Base-by-base conservation (phyloP, 75 land plant species). In the Chamaecyparis obtusa region DNA sequence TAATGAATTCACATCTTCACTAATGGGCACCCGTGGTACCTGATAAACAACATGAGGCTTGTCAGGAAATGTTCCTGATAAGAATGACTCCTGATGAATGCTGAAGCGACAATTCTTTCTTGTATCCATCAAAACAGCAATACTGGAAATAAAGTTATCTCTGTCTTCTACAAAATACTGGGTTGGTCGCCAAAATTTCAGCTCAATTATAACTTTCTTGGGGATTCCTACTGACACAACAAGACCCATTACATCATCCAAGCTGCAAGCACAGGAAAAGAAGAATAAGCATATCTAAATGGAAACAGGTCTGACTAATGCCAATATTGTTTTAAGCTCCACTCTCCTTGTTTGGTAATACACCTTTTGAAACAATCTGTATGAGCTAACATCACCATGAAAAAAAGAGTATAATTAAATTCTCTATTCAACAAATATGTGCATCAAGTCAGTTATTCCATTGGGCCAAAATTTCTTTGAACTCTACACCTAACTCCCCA, bases 151-250 rank as follows among this genome's bases (percentile, higher is more conserved):
- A 83, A 92, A 92, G 74, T 88, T 88, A 75, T 88, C 92, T 85
- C 86, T 87, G 8, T 90, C 90, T 41, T 92, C 92, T 82, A 92
- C 33, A 46, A 85, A 69, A 85, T 92, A 92, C 74, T 87, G 92
- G n/a, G 92, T 87, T 55, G 93, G 84, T 77, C 93, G 86, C 90
- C 90, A 92, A 33, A 90, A 88, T 74, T 78, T 88, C 60, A 92
- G 88, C 56, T 92, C 93, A 51, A 90, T 35, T 11, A 87, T 86
- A 37, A 92, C 87, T 51, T 90, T 91, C 49, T 74, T 88, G 41
- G 86, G 7, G 85, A 87, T 86, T 78, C 87, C 87, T 54, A 85
- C 93, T 32, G 37, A 87, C 32, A 90, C 90, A 71, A 92, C 78
- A 44, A 92, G 77, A 8, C 93, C 93, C 80, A 88, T 37, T 39